phyloP scores from a whole-genome alignment of 148 eudicot species.

The Rhododendron kiyosumense region DNA sequence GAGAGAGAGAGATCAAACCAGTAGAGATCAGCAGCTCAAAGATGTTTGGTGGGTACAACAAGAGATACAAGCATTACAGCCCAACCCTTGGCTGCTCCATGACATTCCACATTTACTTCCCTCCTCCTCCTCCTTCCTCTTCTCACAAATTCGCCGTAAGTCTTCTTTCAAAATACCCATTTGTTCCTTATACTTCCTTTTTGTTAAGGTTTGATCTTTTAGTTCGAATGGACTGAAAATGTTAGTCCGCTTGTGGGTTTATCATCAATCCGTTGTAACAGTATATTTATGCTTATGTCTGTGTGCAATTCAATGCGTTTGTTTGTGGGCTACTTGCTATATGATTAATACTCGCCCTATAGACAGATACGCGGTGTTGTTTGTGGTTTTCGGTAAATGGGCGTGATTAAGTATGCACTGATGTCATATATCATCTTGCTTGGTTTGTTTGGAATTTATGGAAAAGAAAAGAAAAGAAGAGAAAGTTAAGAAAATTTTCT shows the following conservation, averaged over 20 bases:
- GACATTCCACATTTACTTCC: constrained; percentile 81
- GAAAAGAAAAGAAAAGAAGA: too few relatives aligned
- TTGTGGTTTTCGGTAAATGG: neutral
- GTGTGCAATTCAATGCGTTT: neutral
- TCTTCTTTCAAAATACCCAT: neutral
- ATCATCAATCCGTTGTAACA: neutral
- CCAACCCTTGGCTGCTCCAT: constrained; percentile 82
- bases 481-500: too few relatives aligned
- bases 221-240: neutral
- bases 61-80: constrained; percentile 83
- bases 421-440: too few relatives aligned
- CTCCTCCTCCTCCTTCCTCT: constrained; percentile 53
- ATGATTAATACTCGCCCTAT: neutral
- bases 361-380: neutral
- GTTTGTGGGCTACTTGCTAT: neutral
- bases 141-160: constrained; percentile 76
- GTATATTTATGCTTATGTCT: neutral
- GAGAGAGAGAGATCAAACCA: constrained; percentile 54
- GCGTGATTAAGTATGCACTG: too few relatives aligned
- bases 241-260: neutral
- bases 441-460: too few relatives aligned
- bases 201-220: neutral
- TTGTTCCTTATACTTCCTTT: neutral
- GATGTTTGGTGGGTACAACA: constrained; percentile 89
- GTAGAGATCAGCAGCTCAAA: constrained; percentile 81